phyloP scores from a whole-genome alignment of 1,284 basidiomycete species.

The Puccinia coronata region DNA sequence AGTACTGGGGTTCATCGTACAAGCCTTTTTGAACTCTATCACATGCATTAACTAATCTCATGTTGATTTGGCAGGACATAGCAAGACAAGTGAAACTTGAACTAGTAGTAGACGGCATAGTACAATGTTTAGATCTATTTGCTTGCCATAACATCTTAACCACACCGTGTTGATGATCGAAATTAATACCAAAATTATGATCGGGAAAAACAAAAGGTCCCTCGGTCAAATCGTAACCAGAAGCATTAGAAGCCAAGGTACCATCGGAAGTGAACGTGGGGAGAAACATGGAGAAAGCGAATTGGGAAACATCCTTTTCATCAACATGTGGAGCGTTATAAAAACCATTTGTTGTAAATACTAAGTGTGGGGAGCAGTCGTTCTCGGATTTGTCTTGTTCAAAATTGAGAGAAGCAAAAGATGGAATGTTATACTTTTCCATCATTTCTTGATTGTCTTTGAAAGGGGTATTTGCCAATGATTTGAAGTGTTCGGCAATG shows the following conservation, averaged over 20 bases:
- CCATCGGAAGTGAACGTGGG: constrained; percentile 1
- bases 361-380: background rate
- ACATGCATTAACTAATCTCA: no score
- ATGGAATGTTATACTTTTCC: background rate
- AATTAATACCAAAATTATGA: background rate
- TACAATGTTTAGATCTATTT: no score
- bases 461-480: background rate
- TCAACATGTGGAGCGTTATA: background rate
- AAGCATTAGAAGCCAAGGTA: background rate
- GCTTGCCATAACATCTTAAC: constrained; percentile 15
- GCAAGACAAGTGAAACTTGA: no score
- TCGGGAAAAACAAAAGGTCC: background rate
- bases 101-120: no score
- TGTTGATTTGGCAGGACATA: no score
- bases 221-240: background rate
- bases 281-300: background rate
- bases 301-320: background rate
- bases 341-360: background rate
- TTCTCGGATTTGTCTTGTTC: no score
- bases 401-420: no score
- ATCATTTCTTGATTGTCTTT: background rate
- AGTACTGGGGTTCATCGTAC: no score
- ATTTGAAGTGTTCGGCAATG: background rate
- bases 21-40: no score
- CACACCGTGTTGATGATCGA: background rate